Base-by-base conservation (phyloP, 306 rosid species). In the Ochetophila trinervis region DNA sequence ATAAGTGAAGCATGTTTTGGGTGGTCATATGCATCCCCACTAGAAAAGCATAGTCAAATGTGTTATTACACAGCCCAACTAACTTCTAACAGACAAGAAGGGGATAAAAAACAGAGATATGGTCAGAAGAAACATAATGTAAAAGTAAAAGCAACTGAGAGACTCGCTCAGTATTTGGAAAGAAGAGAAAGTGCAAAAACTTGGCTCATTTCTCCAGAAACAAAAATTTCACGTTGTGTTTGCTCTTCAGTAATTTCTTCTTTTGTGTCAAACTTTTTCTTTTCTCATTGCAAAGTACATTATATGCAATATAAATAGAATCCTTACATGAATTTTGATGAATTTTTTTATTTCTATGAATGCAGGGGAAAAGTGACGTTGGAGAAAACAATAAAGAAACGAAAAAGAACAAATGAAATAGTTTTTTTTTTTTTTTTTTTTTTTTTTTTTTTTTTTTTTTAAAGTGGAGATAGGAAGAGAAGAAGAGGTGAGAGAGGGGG, bases 371-470 rank as follows among this genome's bases (percentile, higher is more conserved):
- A 62, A 68, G 23, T 22, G 48, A 73, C 66, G 62, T 73, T 55
- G 69, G 22, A 54, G 60, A 66, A 58, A 72, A 60, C 61, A 55
- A 69, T 65, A 49, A 72, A 40, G 45, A 40, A 12, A 40, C 3
- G 45, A 16, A 49, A 53, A 22, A 44, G 53, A 36, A 49, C 60
- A 68, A 58, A 53, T 73, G 54, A 65, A 47, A 47, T 50, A 61
- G 35, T 22, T 56, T 58, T 42, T 68, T 74, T 74, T 82, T 77
- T 83, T 79, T 81, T 82, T 74, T 85, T n/a, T 78, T 80, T 76
- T 75, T 83, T 79, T 57, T 68, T 27, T 68, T 3, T 5, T 8
- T 17, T 5, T 19, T 15, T 17, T 50, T 16, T 50, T 16, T n/a
- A 8, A 52, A 78, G 82, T 75, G 76, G 76, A 60, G 67, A 76